These are phyloP conservation scores for Lumnitzera racemosa DNA, from an alignment of 345 rosid species.

Conservation along the genomic window DNA sequence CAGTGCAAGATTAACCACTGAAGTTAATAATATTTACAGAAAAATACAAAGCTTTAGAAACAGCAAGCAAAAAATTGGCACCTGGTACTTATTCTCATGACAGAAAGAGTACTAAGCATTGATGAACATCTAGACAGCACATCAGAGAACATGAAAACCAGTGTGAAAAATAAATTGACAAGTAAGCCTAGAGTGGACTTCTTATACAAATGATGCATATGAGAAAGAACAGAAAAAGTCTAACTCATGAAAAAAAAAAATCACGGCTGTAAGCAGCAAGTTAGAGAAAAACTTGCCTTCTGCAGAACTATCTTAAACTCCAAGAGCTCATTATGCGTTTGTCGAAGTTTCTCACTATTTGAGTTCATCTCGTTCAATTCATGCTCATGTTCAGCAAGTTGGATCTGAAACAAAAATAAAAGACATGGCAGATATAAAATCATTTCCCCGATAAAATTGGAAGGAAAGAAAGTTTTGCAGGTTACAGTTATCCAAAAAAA, in stretches of 20 bases:
- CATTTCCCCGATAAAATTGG: neutral
- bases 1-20: too few relatives aligned
- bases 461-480: neutral
- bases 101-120: too few relatives aligned
- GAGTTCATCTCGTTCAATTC: slow-evolving; percentile 93
- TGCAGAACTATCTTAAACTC: slow-evolving; percentile 90
- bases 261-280: slow-evolving; percentile 8
- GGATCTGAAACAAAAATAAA: slow-evolving; percentile 35
- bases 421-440: too few relatives aligned
- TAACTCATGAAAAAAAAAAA: neutral
- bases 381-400: slow-evolving; percentile 83
- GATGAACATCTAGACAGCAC: too few relatives aligned
- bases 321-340: slow-evolving; percentile 79
- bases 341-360: slow-evolving; percentile 83
- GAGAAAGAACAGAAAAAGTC: neutral
- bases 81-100: too few relatives aligned
- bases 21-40: too few relatives aligned
- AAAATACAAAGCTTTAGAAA: too few relatives aligned
- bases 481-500: neutral
- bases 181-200: too few relatives aligned
- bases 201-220: neutral
- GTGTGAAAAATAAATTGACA: too few relatives aligned
- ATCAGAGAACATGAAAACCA: too few relatives aligned
- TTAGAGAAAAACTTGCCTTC: slow-evolving; percentile 40
- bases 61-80: too few relatives aligned